Base-by-base conservation (phyloP, 148 eudicot species). In the Gaultheria prostrata region DNA sequence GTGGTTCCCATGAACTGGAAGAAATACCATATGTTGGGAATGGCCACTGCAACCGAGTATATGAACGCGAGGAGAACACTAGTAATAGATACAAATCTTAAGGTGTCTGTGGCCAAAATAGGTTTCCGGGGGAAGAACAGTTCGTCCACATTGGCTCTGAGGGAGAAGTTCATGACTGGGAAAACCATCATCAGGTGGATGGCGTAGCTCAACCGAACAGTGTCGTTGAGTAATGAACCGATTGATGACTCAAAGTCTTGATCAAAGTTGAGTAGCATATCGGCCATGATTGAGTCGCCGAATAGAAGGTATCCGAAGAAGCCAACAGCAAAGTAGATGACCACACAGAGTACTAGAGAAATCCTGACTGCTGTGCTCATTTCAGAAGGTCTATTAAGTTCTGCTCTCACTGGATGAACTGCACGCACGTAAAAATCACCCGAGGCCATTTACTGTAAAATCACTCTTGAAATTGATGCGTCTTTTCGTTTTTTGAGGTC, bases 341-440 rank as follows among this genome's bases (percentile, higher is more conserved):
- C 80, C 14, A 96, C 94, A 45, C 98, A 94, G 14, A 93, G 80
- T 9, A 89, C n/a, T 2, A 96, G 88, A 28, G 98, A 91, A 77
- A 93, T 92, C 65, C 97, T 84, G 85, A 96, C 92, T 15, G 98
- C 98, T 76, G 88, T 35, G 82, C 88, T 91, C 98, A 96, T 96
- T 45, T 94, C 93, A 3, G 94, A 90, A 33, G 97, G 95, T 76
- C 89, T 89, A 15, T 76, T 90, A 6, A 96, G 95, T 86, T 96
- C 98, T 59, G 95, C 95, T 87, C 98, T 90, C 20, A 96, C 88
- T 1, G 98, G 95, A 90, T 96, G 98, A 89, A 96, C 98, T 96
- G 94, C 87, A 88, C 43, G 13, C 28, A 13, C 13, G 24, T 43
- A n/a, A 20, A 56, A 51, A 50, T 51, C 24, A 32, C 80, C 53